Conservation (phyloP, 169 alveolate species). For the Plasmodium fragile region DNA sequence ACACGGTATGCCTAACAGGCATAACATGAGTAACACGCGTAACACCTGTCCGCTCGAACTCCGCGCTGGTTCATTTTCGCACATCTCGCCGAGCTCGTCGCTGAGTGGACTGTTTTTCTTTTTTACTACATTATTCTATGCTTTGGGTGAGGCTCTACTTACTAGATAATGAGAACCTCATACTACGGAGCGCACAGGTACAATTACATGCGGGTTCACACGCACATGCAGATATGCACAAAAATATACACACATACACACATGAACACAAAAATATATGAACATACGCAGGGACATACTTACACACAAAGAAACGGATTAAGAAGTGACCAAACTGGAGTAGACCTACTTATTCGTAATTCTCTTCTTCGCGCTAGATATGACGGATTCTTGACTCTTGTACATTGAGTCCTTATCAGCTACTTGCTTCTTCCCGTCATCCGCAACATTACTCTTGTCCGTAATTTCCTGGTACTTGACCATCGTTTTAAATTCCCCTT, state of each 20-base stretch:
- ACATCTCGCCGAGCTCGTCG: neutral
- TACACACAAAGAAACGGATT: slow-evolving; percentile 6
- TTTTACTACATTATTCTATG: neutral
- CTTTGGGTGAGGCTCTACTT: neutral
- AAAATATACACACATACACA: neutral
- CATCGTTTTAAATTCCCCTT: slow-evolving; percentile 71
- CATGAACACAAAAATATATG: neutral
- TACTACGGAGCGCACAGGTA: neutral
- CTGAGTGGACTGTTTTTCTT: neutral
- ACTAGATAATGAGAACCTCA: neutral
- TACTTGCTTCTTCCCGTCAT: slow-evolving; percentile 28
- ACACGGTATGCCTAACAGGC: neutral
- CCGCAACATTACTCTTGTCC: slow-evolving; percentile 10
- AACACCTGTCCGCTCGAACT: neutral
- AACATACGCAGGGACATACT: neutral
- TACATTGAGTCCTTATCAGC: slow-evolving; percentile 23
- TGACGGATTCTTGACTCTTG: slow-evolving; percentile 31
- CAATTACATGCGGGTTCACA: neutral
- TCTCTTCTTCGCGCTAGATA: slow-evolving; percentile 43
- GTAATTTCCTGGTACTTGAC: slow-evolving; percentile 74
- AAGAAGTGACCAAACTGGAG: neutral
- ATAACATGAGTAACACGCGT: neutral
- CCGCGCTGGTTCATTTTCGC: neutral
- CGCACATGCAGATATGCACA: neutral
- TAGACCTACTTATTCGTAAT: slow-evolving; percentile 1